These are phyloP conservation scores for Rachicladosporium sp. DNA, from an alignment of 2,329 filamentous ascomycete genomes.

Conservation along the genomic window DNA sequence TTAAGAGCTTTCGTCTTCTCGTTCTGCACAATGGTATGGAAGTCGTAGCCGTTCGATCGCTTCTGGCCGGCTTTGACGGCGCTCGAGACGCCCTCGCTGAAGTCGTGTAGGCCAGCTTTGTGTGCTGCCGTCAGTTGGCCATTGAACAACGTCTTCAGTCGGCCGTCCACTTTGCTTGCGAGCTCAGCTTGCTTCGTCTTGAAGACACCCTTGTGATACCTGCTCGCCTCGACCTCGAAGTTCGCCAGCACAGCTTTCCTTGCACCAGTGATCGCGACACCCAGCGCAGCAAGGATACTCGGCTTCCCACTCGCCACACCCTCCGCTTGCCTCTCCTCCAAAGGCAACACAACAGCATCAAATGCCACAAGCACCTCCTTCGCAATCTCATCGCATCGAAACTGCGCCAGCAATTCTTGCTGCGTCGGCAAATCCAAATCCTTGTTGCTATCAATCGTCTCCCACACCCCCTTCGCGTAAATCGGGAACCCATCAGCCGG, in stretches of 20 bases:
- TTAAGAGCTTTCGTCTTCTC: conserved; percentile 68
- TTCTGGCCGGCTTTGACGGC: conserved; percentile 90
- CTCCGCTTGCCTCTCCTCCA: conserved; percentile 77
- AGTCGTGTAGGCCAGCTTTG: conserved; percentile 72
- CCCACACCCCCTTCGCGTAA: conserved; percentile 91
- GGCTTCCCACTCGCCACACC: conserved; percentile 60
- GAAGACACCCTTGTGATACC: conserved; percentile 96
- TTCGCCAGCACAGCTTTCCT: conserved; percentile 61
- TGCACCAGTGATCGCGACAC: conserved; percentile 57
- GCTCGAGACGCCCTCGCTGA: conserved; percentile 74
- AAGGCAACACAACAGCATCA: conserved; percentile 65
- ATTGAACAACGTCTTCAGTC: conserved; percentile 76
- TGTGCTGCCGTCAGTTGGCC: conserved; percentile 82
- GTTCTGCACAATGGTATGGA: conserved; percentile 78
- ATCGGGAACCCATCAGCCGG: conserved; percentile 93
- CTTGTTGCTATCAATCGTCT: conserved; percentile 98
- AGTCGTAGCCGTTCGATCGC: conserved; percentile 81
- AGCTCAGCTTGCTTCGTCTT: conserved; percentile 73
- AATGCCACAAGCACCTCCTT: conserved; percentile 77
- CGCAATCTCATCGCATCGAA: conserved; percentile 92
- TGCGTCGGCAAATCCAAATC: conserved; percentile 93
- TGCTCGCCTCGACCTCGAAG: conserved; percentile 83
- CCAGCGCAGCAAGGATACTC: conserved; percentile 62
- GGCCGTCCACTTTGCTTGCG: conserved; percentile 72
- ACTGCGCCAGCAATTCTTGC: conserved; percentile 91